Conservation (phyloP, 495 filamentous ascomycete species). For the Pyronema domesticum region DNA sequence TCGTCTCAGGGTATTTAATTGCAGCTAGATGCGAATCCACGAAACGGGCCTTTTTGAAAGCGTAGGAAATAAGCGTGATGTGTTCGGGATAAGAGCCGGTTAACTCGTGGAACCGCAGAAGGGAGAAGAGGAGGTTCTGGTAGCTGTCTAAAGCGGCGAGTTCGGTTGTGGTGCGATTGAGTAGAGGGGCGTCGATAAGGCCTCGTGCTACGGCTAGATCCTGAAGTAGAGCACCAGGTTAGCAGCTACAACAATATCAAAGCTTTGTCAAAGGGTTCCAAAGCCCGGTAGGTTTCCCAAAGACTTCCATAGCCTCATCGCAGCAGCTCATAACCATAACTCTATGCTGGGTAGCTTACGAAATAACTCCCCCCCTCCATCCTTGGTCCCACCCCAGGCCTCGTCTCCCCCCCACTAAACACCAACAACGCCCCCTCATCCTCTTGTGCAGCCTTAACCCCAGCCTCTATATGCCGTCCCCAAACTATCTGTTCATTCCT, state of each 20-base stretch:
- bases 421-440: constrained; percentile 34
- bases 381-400: constrained; percentile 11
- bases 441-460: constrained; percentile 29
- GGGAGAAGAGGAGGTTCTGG: constrained; percentile 56
- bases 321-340: no score
- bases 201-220: constrained; percentile 31
- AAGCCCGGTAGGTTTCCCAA: not conserved
- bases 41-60: constrained; percentile 53
- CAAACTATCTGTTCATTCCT: constrained; percentile 49
- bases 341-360: constrained; percentile 18
- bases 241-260: no score
- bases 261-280: not conserved
- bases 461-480: constrained; percentile 49
- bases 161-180: constrained; percentile 36
- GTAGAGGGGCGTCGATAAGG: constrained; percentile 23
- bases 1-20: constrained; percentile 33
- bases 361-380: constrained; percentile 50
- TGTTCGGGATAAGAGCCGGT: constrained; percentile 32
- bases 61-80: constrained; percentile 56
- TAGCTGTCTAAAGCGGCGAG: constrained; percentile 59
- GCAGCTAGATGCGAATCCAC: constrained; percentile 49
- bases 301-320: constrained; percentile 11
- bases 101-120: constrained; percentile 37
- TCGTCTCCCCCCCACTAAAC: constrained; percentile 41
- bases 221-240: constrained; percentile 18